A percentile compares a stretch with the other conserved stretches of the same genome.
Evolutionary conservation across 306 rosid genomes (phyloP).

Genomic region (Sindora glabra): DNA sequence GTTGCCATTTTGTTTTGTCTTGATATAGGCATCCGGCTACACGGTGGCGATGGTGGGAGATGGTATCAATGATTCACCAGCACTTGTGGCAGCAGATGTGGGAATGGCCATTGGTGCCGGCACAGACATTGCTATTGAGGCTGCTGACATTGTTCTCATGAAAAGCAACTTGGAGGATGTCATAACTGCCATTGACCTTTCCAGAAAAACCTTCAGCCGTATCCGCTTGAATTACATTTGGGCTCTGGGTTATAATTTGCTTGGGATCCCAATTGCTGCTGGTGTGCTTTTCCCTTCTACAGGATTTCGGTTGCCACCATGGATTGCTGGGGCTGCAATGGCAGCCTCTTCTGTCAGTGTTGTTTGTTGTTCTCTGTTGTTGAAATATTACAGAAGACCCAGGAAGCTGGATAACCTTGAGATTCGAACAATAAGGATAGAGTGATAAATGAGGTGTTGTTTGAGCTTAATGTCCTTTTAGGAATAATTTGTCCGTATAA

Average conservation of each 20-base stretch:
- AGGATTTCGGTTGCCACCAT: constrained; percentile 70
- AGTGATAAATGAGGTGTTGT: constrained; percentile 7
- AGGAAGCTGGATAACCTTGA: constrained; percentile 52
- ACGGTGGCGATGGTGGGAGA: constrained; percentile 88
- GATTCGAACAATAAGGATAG: constrained; percentile 36
- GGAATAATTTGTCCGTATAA: neutral
- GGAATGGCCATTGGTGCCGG: constrained; percentile 97
- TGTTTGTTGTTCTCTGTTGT: constrained; percentile 76
- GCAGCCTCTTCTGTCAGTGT: constrained; percentile 94
- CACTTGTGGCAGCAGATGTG: constrained; percentile 79
- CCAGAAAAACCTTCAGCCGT: constrained; percentile 60
- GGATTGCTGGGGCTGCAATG: constrained; percentile 99
- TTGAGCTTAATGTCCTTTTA: neutral
- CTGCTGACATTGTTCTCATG: constrained; percentile 90
- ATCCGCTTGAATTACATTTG: constrained; percentile 78
- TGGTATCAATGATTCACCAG: constrained; percentile 90
- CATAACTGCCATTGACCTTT: constrained; percentile 78
- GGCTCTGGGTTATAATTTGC: constrained; percentile 85
- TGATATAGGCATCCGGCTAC: constrained; percentile 52
- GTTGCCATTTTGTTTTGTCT: neutral
- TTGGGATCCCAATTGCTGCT: constrained; percentile 80
- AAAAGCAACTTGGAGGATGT: constrained; percentile 92
- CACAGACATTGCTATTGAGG: constrained; percentile 91
- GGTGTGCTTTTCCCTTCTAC: constrained; percentile 72
- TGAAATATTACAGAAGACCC: constrained; percentile 74